These are phyloP conservation scores for Pezicula neosporulosa DNA, from an alignment of 2,329 filamentous ascomycete genomes.

Conservation along the genomic window DNA sequence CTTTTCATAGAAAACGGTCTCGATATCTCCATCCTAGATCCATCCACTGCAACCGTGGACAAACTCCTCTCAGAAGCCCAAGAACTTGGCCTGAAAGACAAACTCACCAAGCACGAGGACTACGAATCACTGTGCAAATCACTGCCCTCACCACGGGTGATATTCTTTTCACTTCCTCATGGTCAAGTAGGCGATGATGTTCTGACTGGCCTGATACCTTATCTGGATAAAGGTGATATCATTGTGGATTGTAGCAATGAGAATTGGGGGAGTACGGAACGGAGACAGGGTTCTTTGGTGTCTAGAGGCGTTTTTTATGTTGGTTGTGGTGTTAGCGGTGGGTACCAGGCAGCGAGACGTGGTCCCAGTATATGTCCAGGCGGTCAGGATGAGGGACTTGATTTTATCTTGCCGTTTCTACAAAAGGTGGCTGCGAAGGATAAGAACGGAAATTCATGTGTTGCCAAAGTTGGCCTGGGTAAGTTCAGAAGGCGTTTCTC, in stretches of 20 bases:
- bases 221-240: conserved; percentile 58
- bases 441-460: conserved; percentile 54
- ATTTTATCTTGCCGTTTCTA: conserved; percentile 58
- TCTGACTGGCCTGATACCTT: conserved; percentile 33
- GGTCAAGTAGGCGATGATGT: conserved; percentile 35
- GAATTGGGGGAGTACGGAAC: conserved; percentile 61
- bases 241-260: conserved; percentile 69
- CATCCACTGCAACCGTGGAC: conserved; percentile 40
- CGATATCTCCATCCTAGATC: conserved; percentile 52
- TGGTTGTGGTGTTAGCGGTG: conserved; percentile 65
- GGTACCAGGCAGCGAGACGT: conserved; percentile 62
- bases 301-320: conserved; percentile 60
- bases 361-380: conserved; percentile 68
- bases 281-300: conserved; percentile 54
- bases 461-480: conserved; percentile 48
- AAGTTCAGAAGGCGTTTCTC: too few relatives aligned
- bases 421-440: conserved; percentile 61
- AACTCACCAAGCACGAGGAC: conserved; percentile 32
- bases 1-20: conserved; percentile 54
- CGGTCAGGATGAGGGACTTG: conserved; percentile 53
- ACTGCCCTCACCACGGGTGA: conserved; percentile 43
- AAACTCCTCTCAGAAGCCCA: conserved; percentile 33
- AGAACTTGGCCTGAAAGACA: conserved; percentile 17
- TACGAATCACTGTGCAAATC: conserved; percentile 47
- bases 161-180: conserved; percentile 51